Conservation (phyloP, 148 eudicot species). For the Euryodendron excelsum region DNA sequence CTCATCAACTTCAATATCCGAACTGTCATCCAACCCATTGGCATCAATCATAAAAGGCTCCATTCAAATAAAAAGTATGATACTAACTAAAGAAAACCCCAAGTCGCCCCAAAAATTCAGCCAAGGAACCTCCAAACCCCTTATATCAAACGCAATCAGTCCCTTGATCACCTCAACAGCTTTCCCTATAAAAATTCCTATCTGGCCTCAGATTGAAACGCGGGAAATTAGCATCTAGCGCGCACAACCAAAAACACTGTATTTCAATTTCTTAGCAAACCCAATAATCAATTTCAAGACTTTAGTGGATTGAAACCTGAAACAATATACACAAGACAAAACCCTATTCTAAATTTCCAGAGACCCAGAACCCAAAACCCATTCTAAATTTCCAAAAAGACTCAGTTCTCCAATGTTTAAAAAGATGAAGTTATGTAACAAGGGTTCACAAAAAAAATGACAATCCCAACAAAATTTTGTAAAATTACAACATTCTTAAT, state of each 20-base stretch:
- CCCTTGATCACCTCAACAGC: not conserved
- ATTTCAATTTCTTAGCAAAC: not conserved
- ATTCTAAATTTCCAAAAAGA: not conserved
- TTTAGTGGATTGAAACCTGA: not conserved
- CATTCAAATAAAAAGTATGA: conserved; percentile 11
- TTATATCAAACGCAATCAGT: not conserved
- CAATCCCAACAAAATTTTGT: not conserved
- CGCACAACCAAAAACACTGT: not conserved
- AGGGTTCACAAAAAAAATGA: not conserved
- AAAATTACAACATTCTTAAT: not conserved
- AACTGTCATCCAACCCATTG: conserved; percentile 41
- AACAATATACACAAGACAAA: not conserved
- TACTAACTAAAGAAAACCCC: not conserved
- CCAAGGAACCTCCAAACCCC: not conserved
- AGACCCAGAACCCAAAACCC: too few species aligned
- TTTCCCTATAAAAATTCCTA: not conserved
- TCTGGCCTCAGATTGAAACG: not conserved
- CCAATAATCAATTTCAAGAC: not conserved
- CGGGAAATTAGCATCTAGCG: not conserved
- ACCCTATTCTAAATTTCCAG: too few species aligned
- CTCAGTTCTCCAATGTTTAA: not conserved
- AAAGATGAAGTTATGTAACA: not conserved
- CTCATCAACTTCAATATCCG: conserved; percentile 85
- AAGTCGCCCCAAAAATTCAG: not conserved
- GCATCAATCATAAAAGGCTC: conserved; percentile 19